Conservation (phyloP, 257 asterid genomes). For the Solanum arcanum region DNA sequence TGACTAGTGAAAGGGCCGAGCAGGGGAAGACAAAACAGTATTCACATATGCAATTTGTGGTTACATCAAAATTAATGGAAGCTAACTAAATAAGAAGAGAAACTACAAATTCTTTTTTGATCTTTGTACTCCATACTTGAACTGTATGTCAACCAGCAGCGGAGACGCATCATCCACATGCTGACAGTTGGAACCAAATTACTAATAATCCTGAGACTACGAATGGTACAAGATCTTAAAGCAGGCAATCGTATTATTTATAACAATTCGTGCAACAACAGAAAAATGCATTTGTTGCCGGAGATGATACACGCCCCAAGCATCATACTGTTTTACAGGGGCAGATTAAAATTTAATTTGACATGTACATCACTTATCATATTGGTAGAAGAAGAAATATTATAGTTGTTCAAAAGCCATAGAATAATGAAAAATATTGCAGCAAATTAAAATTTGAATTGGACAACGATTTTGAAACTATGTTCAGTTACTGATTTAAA, state of each 20-base stretch:
- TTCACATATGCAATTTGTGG: background rate
- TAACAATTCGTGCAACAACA: background rate
- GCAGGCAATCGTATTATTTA: no score
- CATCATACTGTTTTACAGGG: background rate
- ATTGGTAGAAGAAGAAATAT: background rate
- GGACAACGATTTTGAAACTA: background rate
- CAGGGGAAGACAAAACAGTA: background rate
- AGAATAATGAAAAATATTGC: background rate
- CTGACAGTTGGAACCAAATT: background rate
- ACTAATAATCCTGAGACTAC: background rate
- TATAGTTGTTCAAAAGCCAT: background rate
- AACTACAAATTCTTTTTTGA: background rate
- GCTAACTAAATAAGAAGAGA: background rate
- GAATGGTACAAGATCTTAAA: background rate
- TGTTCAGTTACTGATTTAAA: background rate
- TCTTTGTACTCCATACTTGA: background rate
- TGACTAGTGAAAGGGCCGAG: background rate
- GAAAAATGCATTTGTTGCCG: background rate
- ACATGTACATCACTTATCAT: background rate
- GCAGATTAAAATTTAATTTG: background rate
- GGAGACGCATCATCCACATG: background rate
- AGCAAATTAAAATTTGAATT: background rate
- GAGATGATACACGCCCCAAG: background rate
- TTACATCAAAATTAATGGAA: background rate
- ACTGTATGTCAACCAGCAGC: background rate